Percentiles rank a stretch among this genome's conserved stretches.
phyloP scores from a whole-genome alignment of 225 moss, liverwort and hornwort species.

The Asterella californica region DNA sequence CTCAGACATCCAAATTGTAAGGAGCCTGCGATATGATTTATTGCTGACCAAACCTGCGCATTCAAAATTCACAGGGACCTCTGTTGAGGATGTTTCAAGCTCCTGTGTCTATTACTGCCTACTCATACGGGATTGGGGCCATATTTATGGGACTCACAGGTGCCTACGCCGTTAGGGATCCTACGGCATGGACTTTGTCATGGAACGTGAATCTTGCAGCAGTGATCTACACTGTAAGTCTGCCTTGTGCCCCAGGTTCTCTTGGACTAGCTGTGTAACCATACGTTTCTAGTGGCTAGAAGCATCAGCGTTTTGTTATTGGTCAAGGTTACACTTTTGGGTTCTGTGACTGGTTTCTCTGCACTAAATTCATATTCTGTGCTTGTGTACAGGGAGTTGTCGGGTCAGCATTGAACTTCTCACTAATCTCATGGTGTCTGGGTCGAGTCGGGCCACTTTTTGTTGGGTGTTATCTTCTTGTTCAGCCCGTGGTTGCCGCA shows the following conservation, averaged over 20 bases:
- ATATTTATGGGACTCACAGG: slow-evolving; percentile 64
- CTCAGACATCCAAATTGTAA: not conserved
- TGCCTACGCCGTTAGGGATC: slow-evolving; percentile 55
- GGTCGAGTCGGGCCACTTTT: slow-evolving; percentile 76
- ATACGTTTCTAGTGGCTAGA: not conserved
- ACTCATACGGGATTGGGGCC: slow-evolving; percentile 60
- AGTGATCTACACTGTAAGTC: slow-evolving; percentile 68
- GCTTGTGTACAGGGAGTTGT: slow-evolving; percentile 51
- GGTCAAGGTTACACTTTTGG: not conserved
- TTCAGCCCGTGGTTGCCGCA: slow-evolving; percentile 55
- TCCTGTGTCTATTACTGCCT: slow-evolving; percentile 66
- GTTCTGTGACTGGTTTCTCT: not conserved
- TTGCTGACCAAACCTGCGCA: slow-evolving; percentile 1
- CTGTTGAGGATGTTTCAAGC: slow-evolving; percentile 56
- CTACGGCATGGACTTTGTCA: slow-evolving; percentile 52
- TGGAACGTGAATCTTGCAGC: slow-evolving; percentile 47
- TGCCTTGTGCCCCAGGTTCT: not conserved
- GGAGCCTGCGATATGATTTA: not conserved
- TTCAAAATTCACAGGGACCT: slow-evolving; percentile 18
- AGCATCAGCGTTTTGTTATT: not conserved
- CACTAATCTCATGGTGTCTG: slow-evolving; percentile 64
- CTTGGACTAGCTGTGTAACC: not conserved
- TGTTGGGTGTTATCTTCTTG: slow-evolving; percentile 69
- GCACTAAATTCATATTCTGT: not conserved
- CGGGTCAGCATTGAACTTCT: slow-evolving; percentile 67